Evolutionary conservation across 208 protist species (phyloP), one percentile per base, ranked within the genome.

Genomic region (Acanthamoeba culbertsoni): DNA sequence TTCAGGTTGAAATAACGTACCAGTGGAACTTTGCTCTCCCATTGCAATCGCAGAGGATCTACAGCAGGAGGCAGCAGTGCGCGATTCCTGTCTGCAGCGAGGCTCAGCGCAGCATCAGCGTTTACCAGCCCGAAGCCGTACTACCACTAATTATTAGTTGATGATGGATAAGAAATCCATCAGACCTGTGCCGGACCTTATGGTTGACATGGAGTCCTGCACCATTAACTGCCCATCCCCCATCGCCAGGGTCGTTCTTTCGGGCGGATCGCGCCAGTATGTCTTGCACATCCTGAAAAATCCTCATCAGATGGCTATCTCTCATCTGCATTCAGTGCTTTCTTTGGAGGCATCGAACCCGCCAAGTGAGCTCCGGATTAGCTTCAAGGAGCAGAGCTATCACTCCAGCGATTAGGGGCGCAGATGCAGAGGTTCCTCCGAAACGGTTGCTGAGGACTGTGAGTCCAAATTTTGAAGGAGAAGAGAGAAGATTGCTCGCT

Each of bases 161-260:
- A n/a, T n/a, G n/a, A n/a, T n/a, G n/a, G n/a, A n/a, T 48, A 35
- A 86, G 28, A n/a, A 40, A 48, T 88, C 10, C 0, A n/a, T 7
- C 14, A 8, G 79, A 55, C 23, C 0, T 63, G n/a, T n/a, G n/a
- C n/a, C n/a, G n/a, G n/a, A 88, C 79, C 33, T 88, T 55, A 35
- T 88, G 77, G 14, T 88, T 88, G n/a, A 88, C 46, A 23, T 55
- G 77, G 14, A 88, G 51, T 6, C 77, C 77, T 2, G 77, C 77
- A 14, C 77, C 77, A 23, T 88, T 88, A 28, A 62, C 20, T 28
- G 7, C 33, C 77, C 77, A 88, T 20, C 43, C 79, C 16, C 0
- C 12, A 28, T 88, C 79, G 0, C 48, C 35, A 3, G 46, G 45
- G 31, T 88, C 79, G 7, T 35, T 88, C 79, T 88, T 55, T 55